Conservation (phyloP, 2,329 filamentous ascomycete species). For the Talaromyces pinophilus region DNA sequence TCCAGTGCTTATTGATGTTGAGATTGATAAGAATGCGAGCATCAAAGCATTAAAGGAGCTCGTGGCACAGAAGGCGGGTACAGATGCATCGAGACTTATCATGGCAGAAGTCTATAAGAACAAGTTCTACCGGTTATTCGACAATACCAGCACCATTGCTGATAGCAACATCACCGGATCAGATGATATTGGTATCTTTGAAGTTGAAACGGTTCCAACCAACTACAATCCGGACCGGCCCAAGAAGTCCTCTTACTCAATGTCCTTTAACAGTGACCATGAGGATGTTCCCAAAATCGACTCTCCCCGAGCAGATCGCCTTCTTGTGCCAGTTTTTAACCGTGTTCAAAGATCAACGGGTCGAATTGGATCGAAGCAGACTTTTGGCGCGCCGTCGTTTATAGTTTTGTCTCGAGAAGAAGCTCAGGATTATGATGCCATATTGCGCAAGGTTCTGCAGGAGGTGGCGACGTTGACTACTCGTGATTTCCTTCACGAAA, state of each 20-base stretch:
- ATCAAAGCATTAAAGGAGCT: constrained; percentile 55
- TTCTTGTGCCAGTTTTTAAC: constrained; percentile 54
- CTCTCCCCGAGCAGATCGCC: constrained; percentile 47
- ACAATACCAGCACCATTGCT: constrained; percentile 66
- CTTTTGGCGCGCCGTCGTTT: constrained; percentile 56
- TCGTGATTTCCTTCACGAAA: constrained; percentile 61
- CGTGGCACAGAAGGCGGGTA: constrained; percentile 56
- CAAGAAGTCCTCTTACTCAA: constrained; percentile 45
- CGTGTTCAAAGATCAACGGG: constrained; percentile 35
- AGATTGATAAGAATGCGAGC: constrained; percentile 69
- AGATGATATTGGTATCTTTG: constrained; percentile 70
- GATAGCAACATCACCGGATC: constrained; percentile 66
- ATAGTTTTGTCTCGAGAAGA: constrained; percentile 76
- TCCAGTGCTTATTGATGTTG: constrained; percentile 72
- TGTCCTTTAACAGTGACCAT: constrained; percentile 37
- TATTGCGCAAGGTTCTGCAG: constrained; percentile 76
- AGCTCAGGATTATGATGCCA: constrained; percentile 65
- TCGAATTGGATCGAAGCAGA: constrained; percentile 31
- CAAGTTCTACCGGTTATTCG: constrained; percentile 84
- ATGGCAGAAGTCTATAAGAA: constrained; percentile 78
- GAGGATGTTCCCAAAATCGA: constrained; percentile 45
- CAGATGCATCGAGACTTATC: constrained; percentile 64
- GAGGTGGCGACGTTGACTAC: constrained; percentile 77
- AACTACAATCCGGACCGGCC: constrained; percentile 65
- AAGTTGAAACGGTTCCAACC: constrained; percentile 75